A percentile compares a stretch with the other conserved stretches of the same genome.
Evolutionary conservation across 2,329 filamentous ascomycete genomes (phyloP).

Genomic region (Zarea fungicola): DNA sequence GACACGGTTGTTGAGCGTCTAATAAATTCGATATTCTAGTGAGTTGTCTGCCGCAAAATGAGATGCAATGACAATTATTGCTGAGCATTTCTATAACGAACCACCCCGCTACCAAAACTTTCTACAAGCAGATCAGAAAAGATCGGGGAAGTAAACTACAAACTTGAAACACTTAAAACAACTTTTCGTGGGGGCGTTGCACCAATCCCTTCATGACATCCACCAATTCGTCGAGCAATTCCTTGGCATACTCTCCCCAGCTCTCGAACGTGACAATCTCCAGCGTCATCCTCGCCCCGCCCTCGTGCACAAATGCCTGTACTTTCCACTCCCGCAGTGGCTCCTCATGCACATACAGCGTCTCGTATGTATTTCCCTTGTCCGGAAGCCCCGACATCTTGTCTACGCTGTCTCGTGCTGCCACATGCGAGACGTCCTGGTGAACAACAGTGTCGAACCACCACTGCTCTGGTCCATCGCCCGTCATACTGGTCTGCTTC

Average conservation of each 20-base stretch:
- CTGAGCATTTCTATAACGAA: too few relatives aligned
- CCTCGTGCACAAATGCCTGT: conserved; percentile 47
- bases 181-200: conserved; percentile 22
- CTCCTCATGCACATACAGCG: conserved; percentile 53
- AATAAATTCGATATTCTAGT: too few relatives aligned
- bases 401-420: conserved; percentile 41
- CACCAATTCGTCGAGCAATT: conserved; percentile 46
- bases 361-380: conserved; percentile 40
- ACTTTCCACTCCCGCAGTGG: conserved; percentile 54
- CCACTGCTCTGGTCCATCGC: conserved; percentile 18
- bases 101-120: too few relatives aligned
- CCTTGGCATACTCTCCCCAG: conserved; percentile 47
- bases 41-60: too few relatives aligned
- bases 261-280: conserved; percentile 57
- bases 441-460: conserved; percentile 55
- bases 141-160: too few relatives aligned
- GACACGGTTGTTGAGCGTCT: too few relatives aligned
- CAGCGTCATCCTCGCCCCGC: conserved; percentile 45
- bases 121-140: too few relatives aligned
- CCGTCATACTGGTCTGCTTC: conserved; percentile 12
- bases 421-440: conserved; percentile 58
- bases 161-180: conserved; percentile 20
- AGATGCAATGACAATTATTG: too few relatives aligned
- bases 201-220: conserved; percentile 36
- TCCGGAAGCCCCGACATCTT: not conserved